A percentile compares a stretch with the other conserved stretches of the same genome.
Conservation (phyloP, 2,329 filamentous ascomycete genomes). For the Scytalidium lignicola region DNA sequence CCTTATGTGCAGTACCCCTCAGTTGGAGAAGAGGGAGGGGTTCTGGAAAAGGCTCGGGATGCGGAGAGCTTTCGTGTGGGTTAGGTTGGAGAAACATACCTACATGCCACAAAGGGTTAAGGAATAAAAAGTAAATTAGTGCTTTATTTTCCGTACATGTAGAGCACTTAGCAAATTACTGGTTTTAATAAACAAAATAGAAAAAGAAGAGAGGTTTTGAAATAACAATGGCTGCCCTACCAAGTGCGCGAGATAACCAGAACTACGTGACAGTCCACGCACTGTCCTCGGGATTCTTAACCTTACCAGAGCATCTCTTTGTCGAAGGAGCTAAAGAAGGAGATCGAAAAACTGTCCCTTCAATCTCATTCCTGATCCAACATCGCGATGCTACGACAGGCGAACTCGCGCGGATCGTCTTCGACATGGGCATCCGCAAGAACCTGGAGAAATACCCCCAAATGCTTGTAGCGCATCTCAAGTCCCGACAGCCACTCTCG, state of each 20-base stretch:
- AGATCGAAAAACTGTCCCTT: constrained; percentile 43
- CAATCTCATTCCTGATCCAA: constrained; percentile 46
- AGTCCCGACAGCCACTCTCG: constrained; percentile 36
- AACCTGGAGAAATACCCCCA: constrained; percentile 36
- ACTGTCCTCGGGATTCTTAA: constrained; percentile 36
- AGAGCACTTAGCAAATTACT: too few species aligned
- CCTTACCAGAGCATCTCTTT: constrained; percentile 41
- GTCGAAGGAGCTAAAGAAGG: constrained; percentile 37
- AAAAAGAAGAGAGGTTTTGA: too few species aligned
- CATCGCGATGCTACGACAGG: constrained; percentile 32
- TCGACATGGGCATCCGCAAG: constrained; percentile 47
- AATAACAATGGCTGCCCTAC: constrained; percentile 1
- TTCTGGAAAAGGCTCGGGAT: too few species aligned
- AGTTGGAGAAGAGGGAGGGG: too few species aligned
- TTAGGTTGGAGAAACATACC: too few species aligned
- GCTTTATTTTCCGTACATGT: too few species aligned
- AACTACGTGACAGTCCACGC: constrained; percentile 31
- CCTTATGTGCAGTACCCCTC: too few species aligned
- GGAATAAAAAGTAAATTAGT: too few species aligned
- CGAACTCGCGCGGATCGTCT: constrained; percentile 35
- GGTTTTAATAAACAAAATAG: too few species aligned
- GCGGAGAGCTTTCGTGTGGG: too few species aligned
- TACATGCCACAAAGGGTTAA: too few species aligned
- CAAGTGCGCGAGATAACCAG: constrained; percentile 5
- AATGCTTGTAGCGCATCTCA: constrained; percentile 38